Base-by-base conservation (phyloP, 140 eudicot species). In the Bidens hawaiensis region DNA sequence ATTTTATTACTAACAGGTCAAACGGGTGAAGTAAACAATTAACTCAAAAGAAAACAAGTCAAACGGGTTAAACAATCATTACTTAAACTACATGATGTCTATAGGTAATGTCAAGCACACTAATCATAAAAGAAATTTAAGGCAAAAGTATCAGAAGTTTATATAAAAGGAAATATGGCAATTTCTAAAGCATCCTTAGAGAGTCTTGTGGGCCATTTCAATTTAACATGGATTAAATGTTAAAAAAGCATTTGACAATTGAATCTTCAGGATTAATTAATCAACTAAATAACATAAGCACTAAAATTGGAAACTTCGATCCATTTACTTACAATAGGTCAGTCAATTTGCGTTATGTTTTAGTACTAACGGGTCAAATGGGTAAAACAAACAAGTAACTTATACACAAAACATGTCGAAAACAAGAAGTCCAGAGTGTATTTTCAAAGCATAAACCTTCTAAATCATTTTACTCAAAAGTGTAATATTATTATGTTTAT, bases 211-310 rank as follows among this genome's bases (percentile, higher is more conserved):
- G 27, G 46, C 23, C 33, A 50, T 31, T 52, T 6, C 21, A 16
- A 25, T 42, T 3, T 16, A 36, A 54, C 41, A 68, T 40, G 15
- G 33, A 70, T 27, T 18, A 5, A 41, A 62, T 62, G 52, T 62
- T 61, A 50, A 61, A 71, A 36, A 12, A 71, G 11, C 55, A 40
- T 36, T 62, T 49, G 30, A 48, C 62, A n/a, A 50, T 36, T n/a
- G 55, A 62, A 18, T 6, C 38, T 5, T 13, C 17, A 50, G 18
- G 62, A 40, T 26, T 50, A 62, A 31, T 23, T 16, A 51, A 51
- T 3, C 6, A 50, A 70, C 4, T 2, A 46, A 70, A 16, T 34
- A 36, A 1, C 12, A n/a, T 36, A 36, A 36, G 2, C 43, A 38
- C 45, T 38, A 9, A 38, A 38, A 30, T 18, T 21, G 18, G 8